Base-by-base conservation (phyloP, 192 early-diverging fungal genomes). In the Cladochytrium replicatum region DNA sequence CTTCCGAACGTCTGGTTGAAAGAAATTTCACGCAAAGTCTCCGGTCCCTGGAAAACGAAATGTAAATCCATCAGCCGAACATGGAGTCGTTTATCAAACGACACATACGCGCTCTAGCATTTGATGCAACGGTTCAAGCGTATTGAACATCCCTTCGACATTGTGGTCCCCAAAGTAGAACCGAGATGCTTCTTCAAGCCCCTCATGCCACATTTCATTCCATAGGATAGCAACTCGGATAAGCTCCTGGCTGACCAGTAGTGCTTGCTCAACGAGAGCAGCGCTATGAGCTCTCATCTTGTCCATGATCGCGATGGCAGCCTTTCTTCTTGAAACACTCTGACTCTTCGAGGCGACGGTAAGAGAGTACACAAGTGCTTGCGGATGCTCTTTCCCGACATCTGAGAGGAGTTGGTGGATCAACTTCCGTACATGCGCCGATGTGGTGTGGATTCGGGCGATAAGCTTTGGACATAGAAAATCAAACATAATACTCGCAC, bases 121-220 rank as follows among this genome's bases (percentile, higher is more conserved):
- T 13, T 47, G 40, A 56, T 92, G 87, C 40, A 89, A 67, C 15
- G 74, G 79, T 26, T 82, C 77, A 1, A 92, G 59, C 25, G 79
- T 72, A 0, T 66, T 58, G 50, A 88, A 64, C 83, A 89, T 89
- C 19, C 72, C 84, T 4, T 82, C 75, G 3, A 78, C 67, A 30
- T 91, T 77, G 44, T 43, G 47, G 22, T 77, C 71, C 6, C 74
- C 66, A 17, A 67, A 87, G 26, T 85, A 87, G 3, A 72, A 48
- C 21, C 76, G 60, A 2, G 78, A 82, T 0, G 86, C 87, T 28
- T 86, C 82, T 34, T 87, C 84, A 4, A 92, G 48, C 4, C 76
- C 84, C 32, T 91, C 86, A 27, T 82, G 78, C 90, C 90, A 93
- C 75, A 86, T 72, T 61, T 93, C 90, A 23, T 84, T 80, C 78